phyloP scores from a whole-genome alignment of 371 early-diverging fungal species.

The Apophysomyces elegans region DNA sequence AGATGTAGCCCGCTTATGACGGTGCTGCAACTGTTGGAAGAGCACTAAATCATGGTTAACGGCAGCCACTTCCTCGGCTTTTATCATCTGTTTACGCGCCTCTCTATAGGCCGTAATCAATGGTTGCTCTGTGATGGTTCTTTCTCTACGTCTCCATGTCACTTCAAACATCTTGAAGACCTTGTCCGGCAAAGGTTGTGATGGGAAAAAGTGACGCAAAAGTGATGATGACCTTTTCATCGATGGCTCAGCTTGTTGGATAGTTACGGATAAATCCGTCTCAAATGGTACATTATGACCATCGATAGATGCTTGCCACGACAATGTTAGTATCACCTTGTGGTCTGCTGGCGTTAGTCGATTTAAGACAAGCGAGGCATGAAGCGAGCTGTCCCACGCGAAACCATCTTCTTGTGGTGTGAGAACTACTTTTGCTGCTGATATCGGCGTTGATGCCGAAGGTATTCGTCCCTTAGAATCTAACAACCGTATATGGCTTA shows the following conservation, averaged over 20 bases:
- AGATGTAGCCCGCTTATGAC: neutral
- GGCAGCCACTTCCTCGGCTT: neutral
- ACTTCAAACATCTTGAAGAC: constrained; percentile 1
- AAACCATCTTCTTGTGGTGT: constrained; percentile 47
- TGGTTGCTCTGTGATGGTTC: neutral
- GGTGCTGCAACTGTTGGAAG: neutral
- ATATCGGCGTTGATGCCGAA: constrained; percentile 6
- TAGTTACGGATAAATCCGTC: constrained; percentile 51
- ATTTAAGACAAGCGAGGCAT: constrained; percentile 66
- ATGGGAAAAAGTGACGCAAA: constrained; percentile 11
- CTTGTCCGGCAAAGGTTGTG: neutral
- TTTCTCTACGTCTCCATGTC: neutral
- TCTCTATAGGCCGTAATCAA: neutral
- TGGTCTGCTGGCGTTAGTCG: constrained; percentile 56
- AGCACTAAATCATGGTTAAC: neutral
- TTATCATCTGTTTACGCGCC: neutral
- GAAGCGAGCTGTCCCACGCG: constrained; percentile 79
- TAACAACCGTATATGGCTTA: constrained; percentile 53
- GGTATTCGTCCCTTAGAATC: constrained; percentile 42
- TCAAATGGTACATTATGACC: constrained; percentile 46
- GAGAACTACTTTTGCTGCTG: constrained; percentile 36
- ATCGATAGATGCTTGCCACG: constrained; percentile 43
- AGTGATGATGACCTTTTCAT: constrained; percentile 5
- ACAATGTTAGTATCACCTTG: constrained; percentile 50
- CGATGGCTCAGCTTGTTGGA: constrained; percentile 24